Percentiles rank a stretch among this genome's conserved stretches.
Conservation (phyloP, 2,329 filamentous ascomycete species). For the Fonsecaea monophora region DNA sequence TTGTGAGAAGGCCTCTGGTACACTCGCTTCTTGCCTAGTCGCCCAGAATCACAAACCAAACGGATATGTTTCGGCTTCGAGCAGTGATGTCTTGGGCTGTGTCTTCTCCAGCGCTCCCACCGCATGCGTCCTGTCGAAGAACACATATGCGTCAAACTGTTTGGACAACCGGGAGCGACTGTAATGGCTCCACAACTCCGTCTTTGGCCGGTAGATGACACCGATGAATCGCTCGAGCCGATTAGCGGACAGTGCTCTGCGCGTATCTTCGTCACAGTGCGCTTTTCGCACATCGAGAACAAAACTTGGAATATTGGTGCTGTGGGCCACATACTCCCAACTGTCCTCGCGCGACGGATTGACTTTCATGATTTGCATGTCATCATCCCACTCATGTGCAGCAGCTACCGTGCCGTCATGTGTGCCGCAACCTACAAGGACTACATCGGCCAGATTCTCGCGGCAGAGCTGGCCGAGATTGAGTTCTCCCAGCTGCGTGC, state of each 20-base stretch:
- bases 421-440: constrained; percentile 57
- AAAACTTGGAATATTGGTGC: constrained; percentile 54
- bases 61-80: constrained; percentile 59
- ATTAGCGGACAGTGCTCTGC: constrained; percentile 48
- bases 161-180: constrained; percentile 54
- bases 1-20: neutral
- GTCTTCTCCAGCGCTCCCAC: constrained; percentile 55
- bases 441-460: constrained; percentile 52
- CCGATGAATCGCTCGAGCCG: constrained; percentile 61
- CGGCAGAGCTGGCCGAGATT: constrained; percentile 63
- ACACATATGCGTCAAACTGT: constrained; percentile 60
- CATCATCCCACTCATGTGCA: constrained; percentile 58
- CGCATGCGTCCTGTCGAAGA: constrained; percentile 57
- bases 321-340: constrained; percentile 59
- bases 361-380: constrained; percentile 60
- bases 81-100: constrained; percentile 53
- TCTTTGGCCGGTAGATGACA: constrained; percentile 60
- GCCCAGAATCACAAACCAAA: constrained; percentile 53
- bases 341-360: constrained; percentile 55
- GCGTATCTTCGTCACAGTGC: constrained; percentile 46
- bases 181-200: constrained; percentile 59
- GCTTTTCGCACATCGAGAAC: constrained; percentile 55
- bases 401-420: constrained; percentile 61
- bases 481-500: constrained; percentile 52
- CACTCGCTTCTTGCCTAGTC: neutral